Conservation (phyloP, 2,329 filamentous ascomycete genomes). For the Epichloe elymi region DNA sequence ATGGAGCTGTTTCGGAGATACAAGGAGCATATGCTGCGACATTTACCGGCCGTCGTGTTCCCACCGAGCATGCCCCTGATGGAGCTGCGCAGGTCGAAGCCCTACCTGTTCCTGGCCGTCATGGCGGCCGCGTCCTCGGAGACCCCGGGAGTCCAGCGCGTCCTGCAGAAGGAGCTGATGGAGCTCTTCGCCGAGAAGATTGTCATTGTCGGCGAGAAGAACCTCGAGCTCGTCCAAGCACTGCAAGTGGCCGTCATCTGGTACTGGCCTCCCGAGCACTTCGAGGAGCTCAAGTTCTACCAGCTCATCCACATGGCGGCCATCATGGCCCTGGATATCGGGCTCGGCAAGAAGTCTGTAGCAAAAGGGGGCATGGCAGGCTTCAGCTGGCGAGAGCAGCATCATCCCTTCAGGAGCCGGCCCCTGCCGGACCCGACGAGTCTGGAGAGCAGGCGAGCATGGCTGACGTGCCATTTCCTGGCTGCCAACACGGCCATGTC, state of each 20-base stretch:
- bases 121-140: conserved; percentile 53
- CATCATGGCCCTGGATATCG: conserved; percentile 73
- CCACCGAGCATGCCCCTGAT: conserved; percentile 37
- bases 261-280: conserved; percentile 73
- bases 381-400: conserved; percentile 26
- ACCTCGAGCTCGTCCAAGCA: conserved; percentile 69
- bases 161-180: conserved; percentile 56
- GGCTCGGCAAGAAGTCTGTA: conserved; percentile 41
- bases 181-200: conserved; percentile 61
- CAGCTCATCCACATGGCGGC: conserved; percentile 71
- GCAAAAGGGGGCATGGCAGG: conserved; percentile 11
- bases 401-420: conserved; percentile 27
- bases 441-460: conserved; percentile 42
- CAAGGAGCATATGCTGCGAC: conserved; percentile 43
- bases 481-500: conserved; percentile 48
- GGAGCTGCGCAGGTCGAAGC: conserved; percentile 45
- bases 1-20: conserved; percentile 44
- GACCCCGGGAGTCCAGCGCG: conserved; percentile 40
- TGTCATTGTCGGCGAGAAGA: conserved; percentile 66
- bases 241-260: conserved; percentile 65
- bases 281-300: conserved; percentile 82
- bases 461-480: conserved; percentile 47
- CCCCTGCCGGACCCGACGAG: conserved; percentile 37
- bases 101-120: conserved; percentile 57
- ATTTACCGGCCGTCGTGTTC: conserved; percentile 51